These are phyloP conservation scores for Ascomycota sp. DNA, from an alignment of 2,329 filamentous ascomycete species.

Conservation along the genomic window DNA sequence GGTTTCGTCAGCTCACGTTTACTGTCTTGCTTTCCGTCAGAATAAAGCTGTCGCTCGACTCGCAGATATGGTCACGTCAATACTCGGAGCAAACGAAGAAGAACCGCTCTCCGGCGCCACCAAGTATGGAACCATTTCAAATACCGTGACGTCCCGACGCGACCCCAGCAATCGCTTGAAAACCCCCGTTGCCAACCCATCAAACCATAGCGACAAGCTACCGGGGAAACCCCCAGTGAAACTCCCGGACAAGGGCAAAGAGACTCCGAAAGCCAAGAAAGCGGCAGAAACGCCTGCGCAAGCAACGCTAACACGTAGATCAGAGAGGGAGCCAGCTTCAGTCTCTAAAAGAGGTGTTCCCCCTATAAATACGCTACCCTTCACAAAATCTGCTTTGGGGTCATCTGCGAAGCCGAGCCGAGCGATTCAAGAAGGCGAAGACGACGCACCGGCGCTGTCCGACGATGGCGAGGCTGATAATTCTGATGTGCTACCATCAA, in stretches of 20 bases:
- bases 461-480: constrained; percentile 20
- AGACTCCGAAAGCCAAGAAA: constrained; percentile 11
- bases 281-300: too few species aligned
- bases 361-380: constrained; percentile 51
- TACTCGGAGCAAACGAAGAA: constrained; percentile 32
- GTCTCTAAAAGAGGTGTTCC: constrained; percentile 34
- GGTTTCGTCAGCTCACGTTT: constrained; percentile 65
- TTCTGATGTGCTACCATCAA: constrained; percentile 9
- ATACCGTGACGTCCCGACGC: constrained; percentile 37
- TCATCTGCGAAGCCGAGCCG: constrained; percentile 25
- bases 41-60: constrained; percentile 49
- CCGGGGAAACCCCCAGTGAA: constrained; percentile 9
- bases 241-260: constrained; percentile 3
- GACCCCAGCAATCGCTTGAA: constrained; percentile 16
- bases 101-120: constrained; percentile 36
- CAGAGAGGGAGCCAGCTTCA: constrained; percentile 13
- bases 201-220: constrained; percentile 7
- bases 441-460: constrained; percentile 11
- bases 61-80: constrained; percentile 43
- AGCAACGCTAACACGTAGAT: constrained; percentile 4
- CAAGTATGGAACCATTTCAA: constrained; percentile 52
- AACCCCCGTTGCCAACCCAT: constrained; percentile 7
- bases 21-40: constrained; percentile 54
- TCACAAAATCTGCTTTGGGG: constrained; percentile 35
- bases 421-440: constrained; percentile 10